phyloP scores from a whole-genome alignment of 2,329 filamentous ascomycete species.

The Fusarium tuaranense region DNA sequence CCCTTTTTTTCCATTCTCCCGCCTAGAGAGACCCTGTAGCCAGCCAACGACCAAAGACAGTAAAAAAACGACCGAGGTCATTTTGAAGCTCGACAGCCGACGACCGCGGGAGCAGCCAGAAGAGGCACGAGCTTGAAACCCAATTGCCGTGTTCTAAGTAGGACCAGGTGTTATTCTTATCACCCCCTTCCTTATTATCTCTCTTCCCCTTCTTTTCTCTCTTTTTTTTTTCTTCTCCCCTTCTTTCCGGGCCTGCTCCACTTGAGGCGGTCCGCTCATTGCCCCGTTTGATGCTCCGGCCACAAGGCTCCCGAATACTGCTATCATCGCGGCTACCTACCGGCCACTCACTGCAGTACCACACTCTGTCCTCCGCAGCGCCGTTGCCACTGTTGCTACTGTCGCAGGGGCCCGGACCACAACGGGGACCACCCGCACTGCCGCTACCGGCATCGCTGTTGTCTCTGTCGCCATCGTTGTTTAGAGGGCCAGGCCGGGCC shows the following conservation, averaged over 20 bases:
- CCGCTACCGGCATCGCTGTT: background rate
- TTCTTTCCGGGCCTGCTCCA: conserved; percentile 44
- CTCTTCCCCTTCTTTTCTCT: conserved; percentile 10
- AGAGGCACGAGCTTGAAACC: conserved; percentile 19
- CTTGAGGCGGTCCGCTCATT: conserved; percentile 28
- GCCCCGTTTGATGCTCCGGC: conserved; percentile 37
- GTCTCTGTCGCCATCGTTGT: conserved; percentile 15
- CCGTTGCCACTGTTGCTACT: conserved; percentile 13
- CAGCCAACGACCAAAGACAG: background rate
- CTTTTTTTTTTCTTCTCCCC: conserved; percentile 14
- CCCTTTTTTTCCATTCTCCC: conserved; percentile 25
- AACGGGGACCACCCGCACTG: conserved; percentile 12
- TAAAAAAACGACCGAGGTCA: conserved; percentile 36
- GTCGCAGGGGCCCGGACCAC: conserved; percentile 5
- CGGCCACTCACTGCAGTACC: conserved; percentile 13
- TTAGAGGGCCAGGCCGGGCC: conserved; percentile 36
- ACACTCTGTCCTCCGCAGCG: conserved; percentile 6
- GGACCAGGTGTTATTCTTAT: conserved; percentile 24
- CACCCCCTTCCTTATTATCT: conserved; percentile 17
- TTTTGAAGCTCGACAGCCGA: conserved; percentile 37
- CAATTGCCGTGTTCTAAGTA: conserved; percentile 10
- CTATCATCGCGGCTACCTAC: conserved; percentile 29
- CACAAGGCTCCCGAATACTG: conserved; percentile 30
- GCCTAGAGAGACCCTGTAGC: conserved; percentile 5
- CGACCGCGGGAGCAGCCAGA: conserved; percentile 27